Base-by-base conservation (phyloP, 2,329 filamentous ascomycete species). In the Apiospora koreana region DNA sequence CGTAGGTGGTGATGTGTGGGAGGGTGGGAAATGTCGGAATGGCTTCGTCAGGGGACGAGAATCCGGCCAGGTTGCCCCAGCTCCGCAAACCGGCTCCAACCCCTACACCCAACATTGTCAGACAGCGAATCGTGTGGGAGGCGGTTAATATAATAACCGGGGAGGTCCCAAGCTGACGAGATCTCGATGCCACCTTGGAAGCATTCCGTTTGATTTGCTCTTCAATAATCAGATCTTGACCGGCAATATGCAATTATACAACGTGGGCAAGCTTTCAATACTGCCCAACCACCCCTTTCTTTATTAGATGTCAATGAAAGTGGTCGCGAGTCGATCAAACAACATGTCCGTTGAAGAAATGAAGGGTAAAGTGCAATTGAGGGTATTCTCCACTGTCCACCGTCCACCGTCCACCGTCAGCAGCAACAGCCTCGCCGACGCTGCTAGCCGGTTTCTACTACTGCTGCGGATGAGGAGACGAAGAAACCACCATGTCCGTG, bases 91-190 rank as follows among this genome's bases (percentile, higher is more conserved):
- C 31, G 54, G 54, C 54, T 62, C 21, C 10, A 14, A 62, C 31
- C 54, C 54, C 54, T 62, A 62, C 54, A 38, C 31, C 54, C 54
- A 38, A 38, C 54, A 12, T 62, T 3, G 31, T 8, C 54, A 62
- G 54, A n/a, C 31, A 62, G 54, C 54, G 54, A 62, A 62, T 62
- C 54, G 54, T 62, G 54, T 62, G n/a, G 16, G 31, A 38, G 54
- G 31, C 50, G 54, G 54, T 62, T 62, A 62, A 62, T 62, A 62
- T 62, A 38, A 62, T 62, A 62, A 62, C 54, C 54, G 54, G 54
- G 54, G 31, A 62, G 54, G 54, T 38, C 31, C 21, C 31, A 62
- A 38, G 54, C 54, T 38, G 54, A 62, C 54, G n/a, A 62, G 54
- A 62, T 62, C 54, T 38, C 54, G 28, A 62, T 62, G 54, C 10